Conservation (phyloP, 2,329 filamentous ascomycete genomes). For the Sphaceloma murrayae region DNA sequence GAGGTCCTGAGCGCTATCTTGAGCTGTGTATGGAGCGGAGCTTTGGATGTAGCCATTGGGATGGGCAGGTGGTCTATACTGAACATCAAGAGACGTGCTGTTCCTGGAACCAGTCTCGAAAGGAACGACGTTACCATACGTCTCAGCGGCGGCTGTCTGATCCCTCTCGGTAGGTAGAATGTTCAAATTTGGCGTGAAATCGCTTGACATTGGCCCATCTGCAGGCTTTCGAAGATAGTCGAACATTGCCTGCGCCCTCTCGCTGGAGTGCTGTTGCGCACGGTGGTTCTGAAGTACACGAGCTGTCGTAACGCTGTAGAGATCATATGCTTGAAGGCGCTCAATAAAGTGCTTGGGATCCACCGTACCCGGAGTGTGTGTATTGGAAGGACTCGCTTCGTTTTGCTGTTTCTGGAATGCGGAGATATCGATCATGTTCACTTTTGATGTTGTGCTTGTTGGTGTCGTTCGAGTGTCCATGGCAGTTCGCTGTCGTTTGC, state of each 20-base stretch:
- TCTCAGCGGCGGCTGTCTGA: not conserved
- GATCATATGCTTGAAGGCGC: conserved; percentile 1
- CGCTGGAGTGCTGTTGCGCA: not conserved
- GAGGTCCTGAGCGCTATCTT: too few relatives aligned
- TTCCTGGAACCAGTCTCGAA: too few relatives aligned
- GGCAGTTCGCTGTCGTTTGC: too few relatives aligned
- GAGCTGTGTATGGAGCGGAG: not conserved
- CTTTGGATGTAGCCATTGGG: not conserved
- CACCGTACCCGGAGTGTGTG: not conserved
- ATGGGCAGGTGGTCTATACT: not conserved
- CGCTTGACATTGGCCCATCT: not conserved
- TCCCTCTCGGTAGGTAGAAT: not conserved
- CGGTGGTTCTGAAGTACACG: not conserved
- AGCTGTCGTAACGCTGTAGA: conserved; percentile 1
- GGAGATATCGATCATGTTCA: not conserved
- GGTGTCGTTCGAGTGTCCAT: too few relatives aligned
- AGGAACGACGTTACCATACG: not conserved
- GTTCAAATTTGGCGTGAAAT: not conserved
- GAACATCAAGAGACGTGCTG: too few relatives aligned
- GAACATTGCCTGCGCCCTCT: not conserved
- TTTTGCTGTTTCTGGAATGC: not conserved
- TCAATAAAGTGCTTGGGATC: not conserved
- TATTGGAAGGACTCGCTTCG: not conserved
- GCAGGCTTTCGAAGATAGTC: not conserved
- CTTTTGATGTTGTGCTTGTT: too few relatives aligned